Evolutionary conservation across 2,329 filamentous ascomycete genomes (phyloP).

Genomic region (Stagonosporopsis rhizophila): DNA sequence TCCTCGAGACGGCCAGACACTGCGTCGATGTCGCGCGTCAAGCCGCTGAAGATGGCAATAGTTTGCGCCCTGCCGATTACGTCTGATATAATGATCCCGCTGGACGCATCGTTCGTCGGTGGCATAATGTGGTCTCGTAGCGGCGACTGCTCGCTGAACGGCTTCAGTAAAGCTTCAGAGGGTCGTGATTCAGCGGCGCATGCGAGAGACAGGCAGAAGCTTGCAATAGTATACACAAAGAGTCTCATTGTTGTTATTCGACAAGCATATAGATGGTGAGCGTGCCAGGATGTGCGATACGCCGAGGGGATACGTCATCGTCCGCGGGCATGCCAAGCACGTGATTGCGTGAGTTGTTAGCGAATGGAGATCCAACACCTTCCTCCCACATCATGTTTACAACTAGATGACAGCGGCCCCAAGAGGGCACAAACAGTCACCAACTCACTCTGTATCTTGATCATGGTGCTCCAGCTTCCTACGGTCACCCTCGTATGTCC

Average conservation of each 20-base stretch:
- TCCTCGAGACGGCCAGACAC: slow-evolving; percentile 74
- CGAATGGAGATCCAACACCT: slow-evolving; percentile 14
- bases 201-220: slow-evolving; percentile 40
- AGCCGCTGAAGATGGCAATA: slow-evolving; percentile 84
- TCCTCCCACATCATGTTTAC: slow-evolving; percentile 22
- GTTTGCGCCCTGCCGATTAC: slow-evolving; percentile 78
- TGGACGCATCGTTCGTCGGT: slow-evolving; percentile 38
- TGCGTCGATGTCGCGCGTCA: slow-evolving; percentile 77
- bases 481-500: slow-evolving; percentile 43
- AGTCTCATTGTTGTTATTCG: slow-evolving; percentile 38
- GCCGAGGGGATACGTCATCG: slow-evolving; percentile 44
- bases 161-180: slow-evolving; percentile 38
- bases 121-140: slow-evolving; percentile 41
- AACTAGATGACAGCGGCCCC: slow-evolving; percentile 24
- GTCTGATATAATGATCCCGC: slow-evolving; percentile 76
- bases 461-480: slow-evolving; percentile 38
- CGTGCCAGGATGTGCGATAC: slow-evolving; percentile 13
- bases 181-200: slow-evolving; percentile 43
- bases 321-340: slow-evolving; percentile 41
- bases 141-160: slow-evolving; percentile 42
- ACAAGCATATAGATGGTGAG: slow-evolving; percentile 12
- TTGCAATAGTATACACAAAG: slow-evolving; percentile 37
- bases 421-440: slow-evolving; percentile 21
- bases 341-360: slow-evolving; percentile 41
- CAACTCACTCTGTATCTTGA: neutral